Base-by-base conservation (phyloP, 257 asterid genomes). In the Perilla frutescens region DNA sequence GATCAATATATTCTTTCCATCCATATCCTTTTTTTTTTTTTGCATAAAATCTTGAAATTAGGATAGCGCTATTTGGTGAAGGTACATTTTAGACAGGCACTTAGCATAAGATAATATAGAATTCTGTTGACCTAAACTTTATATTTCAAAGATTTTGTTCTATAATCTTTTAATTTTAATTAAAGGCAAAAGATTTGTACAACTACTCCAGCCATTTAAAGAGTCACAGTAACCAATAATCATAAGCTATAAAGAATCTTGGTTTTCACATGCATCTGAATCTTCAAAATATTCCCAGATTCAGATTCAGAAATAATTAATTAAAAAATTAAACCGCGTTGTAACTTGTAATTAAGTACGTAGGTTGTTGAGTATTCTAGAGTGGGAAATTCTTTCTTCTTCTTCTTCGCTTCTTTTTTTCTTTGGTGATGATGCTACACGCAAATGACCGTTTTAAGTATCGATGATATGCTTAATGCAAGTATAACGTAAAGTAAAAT, bases 231-330 rank as follows among this genome's bases (percentile, higher is more conserved):
- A 31, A 41, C 66, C 78, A 45, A 73, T 45, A 62, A 45, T 39
- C 64, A 26, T 39, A 65, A 37, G 54, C 26, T 39, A 40, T 60
- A 14, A 51, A 70, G 76, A 76, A 76, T 76, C 66, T 70, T 54
- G 45, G 76, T 45, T 53, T 62, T 44, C 70, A 54, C 72, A 70
- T 70, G 76, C 68, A 70, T 53, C 9, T 76, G 76, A 76, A 76
- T 63, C 76, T 54, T 43, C 74, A 59, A 67, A 39, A 58, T 75
- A 75, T 75, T 59, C 69, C 3, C 43, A 62, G 60, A 62, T 62
- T 34, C 71, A 76, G 61, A 62, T 66, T 75, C 51, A 68, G 3
- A 60, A 26, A n/a, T 2, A 3, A 10, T 45, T 49, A 49, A 34
- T 4, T 34, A 34, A 26, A 56, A 43, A 56, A 43, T 8, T 1